A percentile compares a stretch with the other conserved stretches of the same genome.
These are phyloP conservation scores for Collybiopsis luxurians DNA, from an alignment of 768 basidiomycete genomes.

Conservation along the genomic window DNA sequence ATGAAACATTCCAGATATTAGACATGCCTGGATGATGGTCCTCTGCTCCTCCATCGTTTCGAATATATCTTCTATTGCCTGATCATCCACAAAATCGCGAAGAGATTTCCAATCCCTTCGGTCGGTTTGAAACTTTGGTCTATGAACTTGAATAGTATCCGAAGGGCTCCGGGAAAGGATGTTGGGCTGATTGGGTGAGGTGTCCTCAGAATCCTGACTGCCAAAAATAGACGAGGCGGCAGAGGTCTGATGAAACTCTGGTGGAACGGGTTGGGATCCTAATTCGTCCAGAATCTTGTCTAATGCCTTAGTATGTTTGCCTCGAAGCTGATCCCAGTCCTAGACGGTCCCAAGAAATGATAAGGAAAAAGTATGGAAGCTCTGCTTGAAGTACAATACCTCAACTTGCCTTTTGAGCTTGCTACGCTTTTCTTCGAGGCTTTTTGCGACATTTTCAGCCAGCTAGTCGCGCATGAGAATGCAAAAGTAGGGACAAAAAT, in stretches of 20 bases:
- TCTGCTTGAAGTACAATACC: conserved; percentile 33
- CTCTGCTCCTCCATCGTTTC: conserved; percentile 75
- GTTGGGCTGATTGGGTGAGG: conserved; percentile 13
- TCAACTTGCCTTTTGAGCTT: conserved; percentile 58
- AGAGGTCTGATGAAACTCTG: conserved; percentile 68
- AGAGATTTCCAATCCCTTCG: conserved; percentile 74
- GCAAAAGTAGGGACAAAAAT: too few species aligned
- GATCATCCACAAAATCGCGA: conserved; percentile 84
- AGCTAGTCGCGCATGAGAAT: conserved; percentile 43
- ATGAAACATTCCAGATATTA: neutral
- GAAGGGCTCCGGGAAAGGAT: conserved; percentile 37
- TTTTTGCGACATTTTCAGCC: conserved; percentile 70
- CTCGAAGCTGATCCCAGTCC: conserved; percentile 73
- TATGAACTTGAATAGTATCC: conserved; percentile 32
- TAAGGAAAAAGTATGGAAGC: neutral
- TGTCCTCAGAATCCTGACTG: conserved; percentile 59
- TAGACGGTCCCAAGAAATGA: conserved; percentile 21
- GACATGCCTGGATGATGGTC: conserved; percentile 61
- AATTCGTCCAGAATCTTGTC: conserved; percentile 73
- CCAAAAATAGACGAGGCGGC: conserved; percentile 78
- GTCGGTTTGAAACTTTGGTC: conserved; percentile 34
- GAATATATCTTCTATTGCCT: conserved; percentile 71
- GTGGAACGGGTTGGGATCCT: conserved; percentile 70
- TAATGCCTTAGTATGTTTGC: conserved; percentile 56
- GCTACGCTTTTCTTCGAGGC: conserved; percentile 68